phyloP scores from a whole-genome alignment of 129 eudicot species.

The Artemisia argyi region DNA sequence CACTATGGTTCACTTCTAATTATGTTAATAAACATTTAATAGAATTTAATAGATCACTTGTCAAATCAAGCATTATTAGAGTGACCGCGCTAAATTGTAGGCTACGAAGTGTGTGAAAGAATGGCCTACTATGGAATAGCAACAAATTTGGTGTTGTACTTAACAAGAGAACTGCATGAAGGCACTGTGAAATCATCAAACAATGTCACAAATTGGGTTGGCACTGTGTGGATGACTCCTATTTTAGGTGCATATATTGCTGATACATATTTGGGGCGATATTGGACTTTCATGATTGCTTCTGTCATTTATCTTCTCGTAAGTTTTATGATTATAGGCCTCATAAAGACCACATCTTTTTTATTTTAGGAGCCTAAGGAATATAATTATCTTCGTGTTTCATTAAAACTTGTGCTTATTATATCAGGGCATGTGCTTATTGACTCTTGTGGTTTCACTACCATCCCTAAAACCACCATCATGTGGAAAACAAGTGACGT shows the following conservation, averaged over 20 bases:
- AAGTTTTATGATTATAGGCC: not conserved
- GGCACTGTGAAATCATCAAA: slow-evolving; percentile 6
- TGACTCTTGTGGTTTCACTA: slow-evolving; percentile 19
- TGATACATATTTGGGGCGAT: not conserved
- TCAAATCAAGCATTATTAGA: not conserved
- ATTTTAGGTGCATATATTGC: slow-evolving; percentile 2
- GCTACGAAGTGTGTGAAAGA: slow-evolving; percentile 8
- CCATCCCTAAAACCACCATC: slow-evolving; percentile 10
- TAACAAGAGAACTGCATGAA: slow-evolving; percentile 3
- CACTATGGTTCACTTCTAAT: too few species aligned
- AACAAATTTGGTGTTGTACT: slow-evolving; percentile 6
- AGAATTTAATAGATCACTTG: not conserved
- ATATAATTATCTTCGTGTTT: not conserved
- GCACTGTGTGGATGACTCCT: slow-evolving; percentile 7
- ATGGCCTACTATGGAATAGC: slow-evolving; percentile 2
- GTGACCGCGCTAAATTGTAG: not conserved
- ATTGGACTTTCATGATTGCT: slow-evolving; percentile 4
- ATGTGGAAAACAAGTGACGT: slow-evolving; percentile 1
- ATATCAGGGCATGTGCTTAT: slow-evolving; percentile 14
- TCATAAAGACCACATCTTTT: not conserved
- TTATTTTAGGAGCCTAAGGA: not conserved
- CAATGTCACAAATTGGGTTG: slow-evolving; percentile 1
- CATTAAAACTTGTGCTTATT: not conserved
- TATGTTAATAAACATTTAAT: too few species aligned
- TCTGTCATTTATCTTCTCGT: slow-evolving; percentile 2